Evolutionary conservation across 1,284 basidiomycete species (phyloP).

Genomic region (Austroboletus novae-zelandiae): DNA sequence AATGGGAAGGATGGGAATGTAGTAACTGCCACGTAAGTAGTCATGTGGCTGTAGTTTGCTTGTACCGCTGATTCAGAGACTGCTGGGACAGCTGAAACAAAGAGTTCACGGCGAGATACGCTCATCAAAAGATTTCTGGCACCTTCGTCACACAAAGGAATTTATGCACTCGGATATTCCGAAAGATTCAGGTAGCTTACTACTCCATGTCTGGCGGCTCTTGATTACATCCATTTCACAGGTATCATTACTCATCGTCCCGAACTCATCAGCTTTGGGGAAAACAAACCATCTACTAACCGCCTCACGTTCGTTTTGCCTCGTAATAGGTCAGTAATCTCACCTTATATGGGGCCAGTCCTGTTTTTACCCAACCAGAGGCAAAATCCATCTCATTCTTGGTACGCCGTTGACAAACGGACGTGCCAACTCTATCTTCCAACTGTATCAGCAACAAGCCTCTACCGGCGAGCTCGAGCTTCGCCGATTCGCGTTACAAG

Average conservation of each 20-base stretch:
- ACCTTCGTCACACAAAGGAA: conserved; percentile 25
- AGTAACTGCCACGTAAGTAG: conserved; percentile 39
- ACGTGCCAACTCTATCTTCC: conserved; percentile 55
- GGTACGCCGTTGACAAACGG: conserved; percentile 39
- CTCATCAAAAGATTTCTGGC: conserved; percentile 42
- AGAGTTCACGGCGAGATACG: conserved; percentile 23
- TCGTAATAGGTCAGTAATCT: conserved; percentile 37
- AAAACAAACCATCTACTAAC: conserved; percentile 30
- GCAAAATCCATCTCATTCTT: conserved; percentile 60
- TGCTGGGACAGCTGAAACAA: conserved; percentile 11
- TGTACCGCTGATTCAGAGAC: neutral
- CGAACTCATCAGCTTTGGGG: conserved; percentile 30
- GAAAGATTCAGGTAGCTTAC: conserved; percentile 28
- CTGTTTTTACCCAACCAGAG: conserved; percentile 39
- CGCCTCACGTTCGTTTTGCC: conserved; percentile 51
- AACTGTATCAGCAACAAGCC: conserved; percentile 64
- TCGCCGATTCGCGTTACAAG: conserved; percentile 64
- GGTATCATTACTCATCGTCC: conserved; percentile 32
- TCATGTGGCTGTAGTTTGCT: neutral
- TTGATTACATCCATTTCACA: conserved; percentile 13
- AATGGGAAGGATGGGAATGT: conserved; percentile 75
- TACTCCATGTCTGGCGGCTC: neutral
- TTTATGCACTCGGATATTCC: conserved; percentile 31
- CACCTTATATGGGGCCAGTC: neutral
- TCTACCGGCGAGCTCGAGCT: conserved; percentile 51